Conservation (phyloP, 176 grass and related monocot species). For the Otatea glauca region DNA sequence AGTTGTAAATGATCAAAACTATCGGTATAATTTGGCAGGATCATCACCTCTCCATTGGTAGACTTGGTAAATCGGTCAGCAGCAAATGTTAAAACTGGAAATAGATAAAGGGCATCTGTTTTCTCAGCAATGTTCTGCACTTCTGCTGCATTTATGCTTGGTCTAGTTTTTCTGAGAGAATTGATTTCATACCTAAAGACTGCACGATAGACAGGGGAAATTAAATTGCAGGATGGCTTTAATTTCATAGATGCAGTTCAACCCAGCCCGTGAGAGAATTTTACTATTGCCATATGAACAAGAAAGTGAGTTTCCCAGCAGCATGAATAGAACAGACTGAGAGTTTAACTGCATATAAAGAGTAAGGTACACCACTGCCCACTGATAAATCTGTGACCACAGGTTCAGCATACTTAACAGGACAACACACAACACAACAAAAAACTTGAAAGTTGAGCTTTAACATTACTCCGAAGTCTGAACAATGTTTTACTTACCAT, state of each 20-base stretch:
- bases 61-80: not conserved
- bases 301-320: not conserved
- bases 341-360: constrained; percentile 2
- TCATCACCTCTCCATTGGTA: constrained; percentile 9
- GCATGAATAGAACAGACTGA: constrained; percentile 7
- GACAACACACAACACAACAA: constrained; percentile 16
- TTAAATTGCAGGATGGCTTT: constrained; percentile 8
- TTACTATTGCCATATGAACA: not conserved
- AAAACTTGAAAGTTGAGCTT: constrained; percentile 22
- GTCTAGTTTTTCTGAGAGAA: not conserved
- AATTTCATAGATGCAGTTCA: constrained; percentile 1
- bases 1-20: constrained; percentile 39
- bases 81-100: constrained; percentile 17
- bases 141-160: constrained; percentile 25
- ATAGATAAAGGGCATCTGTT: not conserved
- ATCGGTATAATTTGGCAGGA: constrained; percentile 19
- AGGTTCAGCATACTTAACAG: constrained; percentile 10
- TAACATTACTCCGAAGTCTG: constrained; percentile 33
- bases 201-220: not conserved
- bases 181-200: constrained; percentile 25
- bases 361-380: not conserved
- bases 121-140: not conserved
- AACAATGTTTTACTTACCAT: constrained; percentile 43
- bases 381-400: constrained; percentile 18
- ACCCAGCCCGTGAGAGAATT: not conserved